Percentiles rank a stretch among this genome's conserved stretches.
Conservation (phyloP, 2,329 filamentous ascomycete species). For the Torrubiella hemipterigena region DNA sequence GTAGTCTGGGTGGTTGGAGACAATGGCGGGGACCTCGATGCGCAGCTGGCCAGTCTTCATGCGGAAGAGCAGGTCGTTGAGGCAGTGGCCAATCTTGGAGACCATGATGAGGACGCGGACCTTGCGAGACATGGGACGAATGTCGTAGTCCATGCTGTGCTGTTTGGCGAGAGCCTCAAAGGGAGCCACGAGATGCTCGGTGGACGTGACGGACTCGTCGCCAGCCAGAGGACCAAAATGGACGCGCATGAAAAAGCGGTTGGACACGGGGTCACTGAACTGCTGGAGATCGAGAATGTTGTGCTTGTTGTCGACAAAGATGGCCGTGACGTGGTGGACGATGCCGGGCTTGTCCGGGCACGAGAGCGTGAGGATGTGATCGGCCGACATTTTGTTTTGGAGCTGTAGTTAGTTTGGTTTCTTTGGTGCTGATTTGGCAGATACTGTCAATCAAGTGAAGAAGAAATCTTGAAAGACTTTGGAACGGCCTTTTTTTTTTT, state of each 20-base stretch:
- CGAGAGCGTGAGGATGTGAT: conserved; percentile 68
- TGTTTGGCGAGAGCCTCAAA: conserved; percentile 50
- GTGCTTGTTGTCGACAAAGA: conserved; percentile 60
- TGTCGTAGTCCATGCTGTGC: conserved; percentile 59
- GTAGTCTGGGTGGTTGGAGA: conserved; percentile 74
- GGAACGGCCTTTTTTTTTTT: too few relatives aligned
- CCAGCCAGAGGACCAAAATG: conserved; percentile 56
- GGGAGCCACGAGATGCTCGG: conserved; percentile 37
- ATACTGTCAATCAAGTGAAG: too few relatives aligned
- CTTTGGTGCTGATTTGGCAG: not conserved
- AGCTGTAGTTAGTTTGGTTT: not conserved
- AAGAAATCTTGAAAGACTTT: not conserved
- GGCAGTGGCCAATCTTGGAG: conserved; percentile 76
- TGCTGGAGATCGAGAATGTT: conserved; percentile 80
- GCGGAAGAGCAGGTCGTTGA: conserved; percentile 75
- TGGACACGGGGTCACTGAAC: conserved; percentile 62
- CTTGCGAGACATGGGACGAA: conserved; percentile 57
- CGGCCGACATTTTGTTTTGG: conserved; percentile 27
- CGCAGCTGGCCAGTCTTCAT: conserved; percentile 61
- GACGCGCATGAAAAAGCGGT: conserved; percentile 81
- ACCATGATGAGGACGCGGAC: conserved; percentile 78
- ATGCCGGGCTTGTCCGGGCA: conserved; percentile 80
- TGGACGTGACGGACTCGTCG: conserved; percentile 18
- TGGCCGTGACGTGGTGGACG: conserved; percentile 70
- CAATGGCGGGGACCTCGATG: conserved; percentile 65